phyloP scores from a whole-genome alignment of 257 asterid genomes.

The Ilex aquifolium region DNA sequence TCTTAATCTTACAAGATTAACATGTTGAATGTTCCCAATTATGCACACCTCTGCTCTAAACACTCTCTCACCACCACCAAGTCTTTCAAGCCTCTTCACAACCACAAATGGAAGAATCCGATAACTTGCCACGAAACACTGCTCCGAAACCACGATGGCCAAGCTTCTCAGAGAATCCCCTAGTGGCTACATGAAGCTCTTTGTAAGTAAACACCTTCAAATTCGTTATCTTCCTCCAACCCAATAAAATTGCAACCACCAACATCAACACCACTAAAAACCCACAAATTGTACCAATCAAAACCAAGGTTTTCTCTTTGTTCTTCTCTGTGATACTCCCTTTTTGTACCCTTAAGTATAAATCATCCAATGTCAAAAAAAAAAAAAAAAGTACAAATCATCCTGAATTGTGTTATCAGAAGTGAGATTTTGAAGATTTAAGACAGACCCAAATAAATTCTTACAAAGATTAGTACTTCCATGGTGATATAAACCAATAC shows the following conservation, averaged over 20 bases:
- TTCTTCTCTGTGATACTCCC: slow-evolving; percentile 16
- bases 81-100: slow-evolving; percentile 63
- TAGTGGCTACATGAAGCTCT: slow-evolving; percentile 63
- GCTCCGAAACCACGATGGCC: slow-evolving; percentile 93
- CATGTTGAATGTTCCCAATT: neutral
- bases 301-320: slow-evolving; percentile 18
- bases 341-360: slow-evolving; percentile 45
- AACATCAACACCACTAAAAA: too few species aligned
- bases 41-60: neutral
- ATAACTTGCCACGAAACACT: slow-evolving; percentile 54
- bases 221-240: slow-evolving; percentile 41
- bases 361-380: slow-evolving; percentile 17
- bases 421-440: slow-evolving; percentile 29
- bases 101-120: slow-evolving; percentile 54
- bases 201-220: slow-evolving; percentile 57
- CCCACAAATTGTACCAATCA: too few species aligned
- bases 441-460: slow-evolving; percentile 49
- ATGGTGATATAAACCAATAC: slow-evolving; percentile 55
- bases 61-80: neutral
- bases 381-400: slow-evolving; percentile 37
- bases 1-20: neutral
- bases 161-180: slow-evolving; percentile 70
- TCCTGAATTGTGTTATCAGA: too few species aligned
- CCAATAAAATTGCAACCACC: too few species aligned
- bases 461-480: slow-evolving; percentile 38